These are phyloP conservation scores for Globisporangium middletonii DNA, from an alignment of 352 stramenopile genomes.

Conservation along the genomic window DNA sequence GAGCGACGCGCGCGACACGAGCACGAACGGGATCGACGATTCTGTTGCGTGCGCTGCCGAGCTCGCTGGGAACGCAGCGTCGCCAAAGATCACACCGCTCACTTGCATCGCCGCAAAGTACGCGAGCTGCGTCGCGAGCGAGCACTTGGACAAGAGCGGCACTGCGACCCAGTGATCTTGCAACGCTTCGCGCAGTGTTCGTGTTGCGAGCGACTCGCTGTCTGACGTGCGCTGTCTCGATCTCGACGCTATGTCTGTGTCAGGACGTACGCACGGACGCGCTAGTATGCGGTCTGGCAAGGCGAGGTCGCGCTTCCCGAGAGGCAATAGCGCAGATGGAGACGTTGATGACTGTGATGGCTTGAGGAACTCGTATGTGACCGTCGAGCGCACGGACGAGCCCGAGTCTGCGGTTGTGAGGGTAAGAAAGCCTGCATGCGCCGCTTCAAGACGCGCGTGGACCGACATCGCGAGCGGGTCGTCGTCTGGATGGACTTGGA, in stretches of 20 bases:
- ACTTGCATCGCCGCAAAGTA: slow-evolving; percentile 31
- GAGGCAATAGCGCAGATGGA: slow-evolving; percentile 21
- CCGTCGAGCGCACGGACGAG: slow-evolving; percentile 18
- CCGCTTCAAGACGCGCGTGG: slow-evolving; percentile 29
- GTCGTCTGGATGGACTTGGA: slow-evolving; percentile 32
- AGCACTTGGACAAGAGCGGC: slow-evolving; percentile 27
- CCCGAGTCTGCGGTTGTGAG: slow-evolving; percentile 43
- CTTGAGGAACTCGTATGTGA: slow-evolving; percentile 32
- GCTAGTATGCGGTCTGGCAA: slow-evolving; percentile 21
- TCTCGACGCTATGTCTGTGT: neutral
- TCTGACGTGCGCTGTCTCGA: no score
- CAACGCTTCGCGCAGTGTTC: slow-evolving; percentile 9
- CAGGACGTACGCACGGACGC: slow-evolving; percentile 25
- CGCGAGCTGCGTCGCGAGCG: slow-evolving; percentile 30
- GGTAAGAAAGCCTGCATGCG: slow-evolving; percentile 44
- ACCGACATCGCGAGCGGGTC: slow-evolving; percentile 33
- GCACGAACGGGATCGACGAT: slow-evolving; percentile 37
- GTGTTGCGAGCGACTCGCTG: neutral
- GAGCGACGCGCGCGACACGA: slow-evolving; percentile 20
- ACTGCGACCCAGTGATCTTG: slow-evolving; percentile 24
- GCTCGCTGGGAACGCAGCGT: slow-evolving; percentile 20
- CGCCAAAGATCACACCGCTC: slow-evolving; percentile 40
- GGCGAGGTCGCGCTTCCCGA: slow-evolving; percentile 38
- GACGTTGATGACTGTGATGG: neutral
- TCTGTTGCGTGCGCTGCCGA: slow-evolving; percentile 12